Conservation (phyloP, 169 alveolate genomes). For the Plasmodium cynomolgi region DNA sequence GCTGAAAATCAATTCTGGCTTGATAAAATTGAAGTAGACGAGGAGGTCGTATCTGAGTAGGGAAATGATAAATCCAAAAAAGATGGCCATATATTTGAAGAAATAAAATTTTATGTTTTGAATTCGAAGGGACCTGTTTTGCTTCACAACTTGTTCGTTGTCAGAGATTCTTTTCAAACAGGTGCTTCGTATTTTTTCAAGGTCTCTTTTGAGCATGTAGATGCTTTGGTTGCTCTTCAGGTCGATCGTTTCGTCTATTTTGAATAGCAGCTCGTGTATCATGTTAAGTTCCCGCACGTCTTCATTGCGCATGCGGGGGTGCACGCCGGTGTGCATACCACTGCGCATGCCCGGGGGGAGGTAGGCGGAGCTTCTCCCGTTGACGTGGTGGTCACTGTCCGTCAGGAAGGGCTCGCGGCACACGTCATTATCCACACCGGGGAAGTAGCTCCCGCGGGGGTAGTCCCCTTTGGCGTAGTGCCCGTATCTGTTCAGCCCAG, state of each 20-base stretch:
- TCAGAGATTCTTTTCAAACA: conserved; percentile 33
- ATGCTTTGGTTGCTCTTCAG: conserved; percentile 67
- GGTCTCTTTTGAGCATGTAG: conserved; percentile 58
- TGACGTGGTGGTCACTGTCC: not conserved
- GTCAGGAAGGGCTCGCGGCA: not conserved
- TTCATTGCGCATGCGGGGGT: not conserved
- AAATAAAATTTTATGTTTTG: conserved; percentile 61
- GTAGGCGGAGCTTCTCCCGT: not conserved
- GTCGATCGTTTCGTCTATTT: conserved; percentile 50
- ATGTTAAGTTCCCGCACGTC: conserved; percentile 43
- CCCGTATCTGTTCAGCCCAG: not conserved
- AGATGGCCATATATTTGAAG: conserved; percentile 60
- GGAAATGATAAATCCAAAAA: conserved; percentile 48
- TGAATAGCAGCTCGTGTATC: conserved; percentile 46
- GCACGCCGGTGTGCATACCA: not conserved
- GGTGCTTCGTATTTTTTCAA: conserved; percentile 27
- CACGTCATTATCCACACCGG: not conserved
- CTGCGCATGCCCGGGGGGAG: not conserved
- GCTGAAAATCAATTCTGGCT: conserved; percentile 51
- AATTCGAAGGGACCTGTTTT: conserved; percentile 44
- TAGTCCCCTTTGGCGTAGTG: not conserved
- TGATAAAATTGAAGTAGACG: conserved; percentile 58
- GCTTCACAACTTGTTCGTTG: conserved; percentile 34
- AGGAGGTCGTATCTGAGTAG: conserved; percentile 56
- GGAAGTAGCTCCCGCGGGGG: not conserved